Percentiles rank a stretch among this genome's conserved stretches.
phyloP scores from a whole-genome alignment of 2,329 filamentous ascomycete genomes.

The Sporothrix mexicana region DNA sequence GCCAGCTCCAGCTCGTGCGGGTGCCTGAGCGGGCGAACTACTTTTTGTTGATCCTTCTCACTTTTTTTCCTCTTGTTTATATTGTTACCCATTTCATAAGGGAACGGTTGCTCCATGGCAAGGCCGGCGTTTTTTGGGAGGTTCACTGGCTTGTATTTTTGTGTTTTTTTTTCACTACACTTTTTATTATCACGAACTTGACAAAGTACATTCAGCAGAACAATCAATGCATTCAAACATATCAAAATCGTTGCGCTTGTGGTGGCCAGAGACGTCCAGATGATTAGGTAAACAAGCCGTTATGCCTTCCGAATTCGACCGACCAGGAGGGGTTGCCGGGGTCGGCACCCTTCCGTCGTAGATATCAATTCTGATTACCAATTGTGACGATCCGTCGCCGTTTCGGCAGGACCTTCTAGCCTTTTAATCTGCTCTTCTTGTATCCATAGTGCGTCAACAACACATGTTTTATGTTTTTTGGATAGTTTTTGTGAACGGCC shows the following conservation, averaged over 20 bases:
- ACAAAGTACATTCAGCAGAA: no score
- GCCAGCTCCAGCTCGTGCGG: background rate
- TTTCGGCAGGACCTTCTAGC: background rate
- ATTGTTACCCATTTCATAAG: background rate
- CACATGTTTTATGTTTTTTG: no score
- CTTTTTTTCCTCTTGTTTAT: background rate
- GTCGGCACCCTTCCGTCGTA: background rate
- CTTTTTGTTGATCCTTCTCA: background rate
- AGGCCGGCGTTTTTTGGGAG: slow-evolving; percentile 14
- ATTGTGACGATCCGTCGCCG: background rate
- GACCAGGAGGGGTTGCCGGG: background rate
- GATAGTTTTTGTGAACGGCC: no score
- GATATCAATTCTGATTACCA: background rate
- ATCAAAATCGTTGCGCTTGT: no score
- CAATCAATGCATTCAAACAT: no score
- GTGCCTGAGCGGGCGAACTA: background rate
- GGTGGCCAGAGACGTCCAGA: no score
- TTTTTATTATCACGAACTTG: no score
- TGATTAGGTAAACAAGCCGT: no score
- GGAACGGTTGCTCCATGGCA: background rate
- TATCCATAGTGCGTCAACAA: background rate
- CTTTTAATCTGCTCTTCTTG: no score
- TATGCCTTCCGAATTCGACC: background rate
- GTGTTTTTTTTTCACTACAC: background rate
- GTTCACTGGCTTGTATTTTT: background rate